Percentiles rank a stretch among this genome's conserved stretches.
These are phyloP conservation scores for Wickerhamiella kurtzmanii DNA, from an alignment of 805 yeast genomes.

Conservation along the genomic window DNA sequence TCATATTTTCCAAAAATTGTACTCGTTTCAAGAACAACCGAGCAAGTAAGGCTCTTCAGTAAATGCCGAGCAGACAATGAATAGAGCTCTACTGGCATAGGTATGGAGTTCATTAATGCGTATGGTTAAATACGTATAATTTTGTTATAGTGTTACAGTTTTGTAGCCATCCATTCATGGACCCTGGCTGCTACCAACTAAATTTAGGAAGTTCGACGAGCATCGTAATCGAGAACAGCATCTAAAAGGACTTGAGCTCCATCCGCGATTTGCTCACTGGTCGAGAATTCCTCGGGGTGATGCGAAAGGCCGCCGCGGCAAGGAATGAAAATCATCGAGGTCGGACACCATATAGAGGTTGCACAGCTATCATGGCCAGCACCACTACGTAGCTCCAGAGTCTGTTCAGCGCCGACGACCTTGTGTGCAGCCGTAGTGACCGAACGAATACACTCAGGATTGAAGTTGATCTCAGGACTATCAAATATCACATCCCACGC, in stretches of 20 bases:
- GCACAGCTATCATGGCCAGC: constrained; percentile 67
- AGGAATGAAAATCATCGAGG: constrained; percentile 65
- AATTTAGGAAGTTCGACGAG: constrained; percentile 1
- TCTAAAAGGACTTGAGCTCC: constrained; percentile 47
- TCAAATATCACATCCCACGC: constrained; percentile 33
- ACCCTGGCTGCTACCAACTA: too few relatives aligned
- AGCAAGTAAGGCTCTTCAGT: too few relatives aligned
- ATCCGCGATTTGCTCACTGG: constrained; percentile 48
- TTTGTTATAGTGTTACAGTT: too few relatives aligned
- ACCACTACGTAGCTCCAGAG: constrained; percentile 32
- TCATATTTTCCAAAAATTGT: too few relatives aligned
- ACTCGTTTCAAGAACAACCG: too few relatives aligned
- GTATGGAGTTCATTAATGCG: too few relatives aligned
- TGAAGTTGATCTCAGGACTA: constrained; percentile 47
- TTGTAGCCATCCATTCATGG: too few relatives aligned
- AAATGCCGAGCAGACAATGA: too few relatives aligned
- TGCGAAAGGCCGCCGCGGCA: constrained; percentile 44
- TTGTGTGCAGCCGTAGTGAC: constrained; percentile 38
- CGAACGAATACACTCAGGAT: constrained; percentile 37
- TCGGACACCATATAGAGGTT: constrained; percentile 43
- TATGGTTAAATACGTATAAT: too few relatives aligned
- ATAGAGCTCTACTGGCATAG: too few relatives aligned
- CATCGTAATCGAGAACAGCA: constrained; percentile 33
- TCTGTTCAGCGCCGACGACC: constrained; percentile 7
- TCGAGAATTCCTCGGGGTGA: constrained; percentile 51